Conservation (phyloP, 2,329 filamentous ascomycete species). For the Fusarium pseudonygamai region DNA sequence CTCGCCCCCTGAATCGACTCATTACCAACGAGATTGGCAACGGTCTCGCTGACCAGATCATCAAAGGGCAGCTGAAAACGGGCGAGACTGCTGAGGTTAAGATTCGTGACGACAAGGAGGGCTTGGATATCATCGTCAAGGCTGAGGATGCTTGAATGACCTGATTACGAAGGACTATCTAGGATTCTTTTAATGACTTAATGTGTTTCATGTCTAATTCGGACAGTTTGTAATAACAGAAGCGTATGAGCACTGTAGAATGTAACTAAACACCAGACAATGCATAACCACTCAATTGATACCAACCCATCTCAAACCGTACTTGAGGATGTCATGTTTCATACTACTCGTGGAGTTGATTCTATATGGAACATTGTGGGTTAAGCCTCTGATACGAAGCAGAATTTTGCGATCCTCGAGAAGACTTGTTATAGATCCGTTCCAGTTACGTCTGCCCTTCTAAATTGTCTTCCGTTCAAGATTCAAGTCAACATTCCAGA, state of each 20-base stretch:
- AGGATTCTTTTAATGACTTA: constrained; percentile 30
- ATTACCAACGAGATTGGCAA: constrained; percentile 93
- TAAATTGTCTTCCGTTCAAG: neutral
- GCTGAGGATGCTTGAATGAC: constrained; percentile 28
- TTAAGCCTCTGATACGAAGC: neutral
- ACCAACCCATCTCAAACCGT: neutral
- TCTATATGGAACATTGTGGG: neutral
- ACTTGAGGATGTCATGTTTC: neutral
- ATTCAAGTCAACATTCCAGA: neutral
- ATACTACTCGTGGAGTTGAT: neutral
- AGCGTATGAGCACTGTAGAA: constrained; percentile 12
- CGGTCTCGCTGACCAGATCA: constrained; percentile 88
- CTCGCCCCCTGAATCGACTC: constrained; percentile 87
- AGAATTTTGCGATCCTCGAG: neutral
- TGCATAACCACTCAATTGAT: constrained; percentile 8
- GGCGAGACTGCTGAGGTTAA: constrained; percentile 78
- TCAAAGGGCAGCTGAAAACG: constrained; percentile 80
- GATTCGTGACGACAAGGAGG: constrained; percentile 70
- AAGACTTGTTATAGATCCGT: neutral
- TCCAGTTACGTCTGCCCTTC: neutral
- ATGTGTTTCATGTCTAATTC: constrained; percentile 36
- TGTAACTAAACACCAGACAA: constrained; percentile 17
- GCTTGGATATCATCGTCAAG: constrained; percentile 60
- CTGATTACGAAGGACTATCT: neutral
- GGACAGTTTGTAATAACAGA: constrained; percentile 13